Conservation (phyloP, 129 eudicot species). For the Centrapalus pauciflorus region DNA sequence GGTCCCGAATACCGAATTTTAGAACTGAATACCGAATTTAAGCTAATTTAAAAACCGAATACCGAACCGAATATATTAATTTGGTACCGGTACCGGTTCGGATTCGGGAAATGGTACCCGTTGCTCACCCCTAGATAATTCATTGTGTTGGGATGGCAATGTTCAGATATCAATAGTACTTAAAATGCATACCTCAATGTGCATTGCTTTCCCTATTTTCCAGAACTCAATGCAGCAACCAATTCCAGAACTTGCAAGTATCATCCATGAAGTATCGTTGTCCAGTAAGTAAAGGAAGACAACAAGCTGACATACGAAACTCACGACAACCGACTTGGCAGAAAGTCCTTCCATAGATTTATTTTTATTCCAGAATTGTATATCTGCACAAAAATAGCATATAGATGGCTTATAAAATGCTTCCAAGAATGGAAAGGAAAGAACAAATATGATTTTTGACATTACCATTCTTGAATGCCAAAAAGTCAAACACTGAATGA, state of each 20-base stretch:
- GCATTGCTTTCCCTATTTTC: conserved; percentile 99
- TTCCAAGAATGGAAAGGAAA: neutral
- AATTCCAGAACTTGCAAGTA: conserved; percentile 91
- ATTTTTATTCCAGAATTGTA: conserved; percentile 96
- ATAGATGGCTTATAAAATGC: neutral
- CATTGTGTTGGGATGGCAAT: no score
- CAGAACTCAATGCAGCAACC: conserved; percentile 97
- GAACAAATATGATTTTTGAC: neutral
- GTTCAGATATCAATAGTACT: no score
- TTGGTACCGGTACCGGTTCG: no score
- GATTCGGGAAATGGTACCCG: no score
- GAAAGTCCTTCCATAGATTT: conserved; percentile 99
- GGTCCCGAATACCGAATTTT: no score
- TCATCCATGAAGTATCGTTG: conserved; percentile 99
- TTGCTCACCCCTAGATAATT: no score
- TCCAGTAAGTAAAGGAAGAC: conserved; percentile 91
- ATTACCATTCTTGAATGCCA: conserved; percentile 95
- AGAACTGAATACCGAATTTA: no score
- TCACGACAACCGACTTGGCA: conserved; percentile 85
- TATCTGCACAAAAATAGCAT: conserved; percentile 43
- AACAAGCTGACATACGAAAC: conserved; percentile 79
- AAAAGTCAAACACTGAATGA: conserved; percentile 88
- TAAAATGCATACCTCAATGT: conserved; percentile 61
- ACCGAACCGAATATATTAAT: no score
- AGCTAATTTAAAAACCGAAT: no score